These are phyloP conservation scores for Parietichytrium sp. DNA, from an alignment of 108 stramenopile genomes.

Conservation along the genomic window DNA sequence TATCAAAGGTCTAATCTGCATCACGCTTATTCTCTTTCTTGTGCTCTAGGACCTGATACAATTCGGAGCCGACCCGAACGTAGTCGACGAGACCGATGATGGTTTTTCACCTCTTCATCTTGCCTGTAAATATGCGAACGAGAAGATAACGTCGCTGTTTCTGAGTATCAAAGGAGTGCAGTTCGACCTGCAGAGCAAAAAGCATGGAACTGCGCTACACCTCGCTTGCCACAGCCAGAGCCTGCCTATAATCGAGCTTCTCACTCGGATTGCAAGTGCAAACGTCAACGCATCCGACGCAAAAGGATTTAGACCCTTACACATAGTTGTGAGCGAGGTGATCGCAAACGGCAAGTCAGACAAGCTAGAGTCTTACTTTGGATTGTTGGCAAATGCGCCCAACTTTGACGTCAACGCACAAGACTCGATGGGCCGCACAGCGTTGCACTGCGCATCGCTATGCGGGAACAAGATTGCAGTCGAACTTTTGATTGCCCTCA, in stretches of 20 bases:
- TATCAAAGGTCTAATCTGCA: too few species aligned
- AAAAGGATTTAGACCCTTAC: background rate
- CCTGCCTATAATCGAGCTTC: background rate
- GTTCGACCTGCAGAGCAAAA: background rate
- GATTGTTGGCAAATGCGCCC: background rate
- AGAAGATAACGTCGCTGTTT: background rate
- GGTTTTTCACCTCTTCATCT: background rate
- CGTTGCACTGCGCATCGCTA: constrained; percentile 2
- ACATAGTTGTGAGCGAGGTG: background rate
- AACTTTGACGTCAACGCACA: background rate
- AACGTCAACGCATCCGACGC: constrained; percentile 13
- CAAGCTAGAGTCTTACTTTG: background rate
- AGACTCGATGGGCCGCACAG: background rate
- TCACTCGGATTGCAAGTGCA: background rate
- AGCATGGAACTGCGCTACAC: background rate
- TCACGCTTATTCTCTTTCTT: too few species aligned
- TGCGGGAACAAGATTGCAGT: background rate
- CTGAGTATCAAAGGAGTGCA: background rate
- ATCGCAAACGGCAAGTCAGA: background rate
- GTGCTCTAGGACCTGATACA: background rate
- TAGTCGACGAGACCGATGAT: background rate
- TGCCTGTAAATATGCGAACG: constrained; percentile 9
- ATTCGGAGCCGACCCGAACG: background rate
- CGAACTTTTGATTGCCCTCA: background rate
- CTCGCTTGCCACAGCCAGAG: background rate